Evolutionary conservation across 1,284 basidiomycete species (phyloP).

Genomic region (Leccinum pachyderme): DNA sequence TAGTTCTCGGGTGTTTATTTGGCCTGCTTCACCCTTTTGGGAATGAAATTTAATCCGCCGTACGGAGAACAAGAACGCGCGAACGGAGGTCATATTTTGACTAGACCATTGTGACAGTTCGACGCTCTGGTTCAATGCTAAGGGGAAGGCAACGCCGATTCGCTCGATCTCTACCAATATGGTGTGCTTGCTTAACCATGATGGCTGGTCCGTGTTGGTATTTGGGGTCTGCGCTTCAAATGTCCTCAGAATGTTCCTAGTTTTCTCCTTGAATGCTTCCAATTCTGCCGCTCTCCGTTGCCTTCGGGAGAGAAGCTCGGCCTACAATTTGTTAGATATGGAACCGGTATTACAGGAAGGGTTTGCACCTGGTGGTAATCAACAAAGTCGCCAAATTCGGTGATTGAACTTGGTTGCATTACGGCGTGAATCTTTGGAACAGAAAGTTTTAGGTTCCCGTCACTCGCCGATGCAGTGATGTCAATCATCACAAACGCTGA

Average conservation of each 20-base stretch:
- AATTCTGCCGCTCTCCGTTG: conserved; percentile 76
- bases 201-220: conserved; percentile 38
- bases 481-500: conserved; percentile 85
- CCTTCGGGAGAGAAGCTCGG: conserved; percentile 70
- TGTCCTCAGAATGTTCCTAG: conserved; percentile 66
- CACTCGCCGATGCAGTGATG: conserved; percentile 39
- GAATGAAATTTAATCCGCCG: conserved; percentile 71
- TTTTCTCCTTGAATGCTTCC: conserved; percentile 80
- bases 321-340: conserved; percentile 38
- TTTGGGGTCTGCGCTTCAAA: conserved; percentile 61
- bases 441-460: conserved; percentile 49
- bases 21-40: conserved; percentile 75
- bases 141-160: conserved; percentile 84
- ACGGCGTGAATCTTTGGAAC: conserved; percentile 84
- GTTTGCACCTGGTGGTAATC: conserved; percentile 73
- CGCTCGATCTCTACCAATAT: conserved; percentile 65
- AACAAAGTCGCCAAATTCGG: conserved; percentile 83
- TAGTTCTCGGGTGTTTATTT: conserved; percentile 68
- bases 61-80: conserved; percentile 84
- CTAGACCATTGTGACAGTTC: conserved; percentile 43
- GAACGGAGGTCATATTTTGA: conserved; percentile 47
- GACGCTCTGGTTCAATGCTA: conserved; percentile 55
- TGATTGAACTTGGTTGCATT: conserved; percentile 88
- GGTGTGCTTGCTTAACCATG: conserved; percentile 68
- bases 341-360: not conserved